Conservation (phyloP, 1,284 basidiomycete genomes). For the Mycosarcoma mackinlayi region DNA sequence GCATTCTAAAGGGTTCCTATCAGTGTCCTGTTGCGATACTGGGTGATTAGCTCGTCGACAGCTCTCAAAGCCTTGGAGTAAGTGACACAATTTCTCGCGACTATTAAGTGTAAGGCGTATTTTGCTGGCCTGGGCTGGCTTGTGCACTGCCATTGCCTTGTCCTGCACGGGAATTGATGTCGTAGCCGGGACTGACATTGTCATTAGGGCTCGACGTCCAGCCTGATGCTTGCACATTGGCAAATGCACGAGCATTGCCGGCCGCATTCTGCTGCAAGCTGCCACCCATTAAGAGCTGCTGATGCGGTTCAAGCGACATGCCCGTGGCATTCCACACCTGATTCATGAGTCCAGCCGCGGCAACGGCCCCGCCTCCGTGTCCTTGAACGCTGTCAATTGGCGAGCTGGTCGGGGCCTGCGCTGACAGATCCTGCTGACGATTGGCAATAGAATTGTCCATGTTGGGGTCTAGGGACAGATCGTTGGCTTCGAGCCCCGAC, state of each 20-base stretch:
- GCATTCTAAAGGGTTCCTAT: no score
- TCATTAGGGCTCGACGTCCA: constrained; percentile 18
- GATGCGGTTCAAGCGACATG: constrained; percentile 8
- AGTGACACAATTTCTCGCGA: not conserved
- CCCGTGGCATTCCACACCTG: constrained; percentile 28
- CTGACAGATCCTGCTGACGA: not conserved
- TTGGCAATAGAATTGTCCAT: constrained; percentile 12
- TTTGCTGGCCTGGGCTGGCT: constrained; percentile 15
- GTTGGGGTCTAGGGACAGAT: constrained; percentile 36
- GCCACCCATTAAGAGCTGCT: constrained; percentile 11
- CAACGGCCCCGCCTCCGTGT: constrained; percentile 5
- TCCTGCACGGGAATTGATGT: not conserved
- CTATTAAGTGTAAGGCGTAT: constrained; percentile 3
- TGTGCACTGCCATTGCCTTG: constrained; percentile 7
- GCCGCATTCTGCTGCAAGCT: not conserved
- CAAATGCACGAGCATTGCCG: constrained; percentile 3
- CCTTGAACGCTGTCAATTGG: constrained; percentile 3
- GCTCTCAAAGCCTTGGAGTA: no score
- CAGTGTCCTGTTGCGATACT: no score
- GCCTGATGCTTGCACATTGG: constrained; percentile 11
- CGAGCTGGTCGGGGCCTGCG: constrained; percentile 1
- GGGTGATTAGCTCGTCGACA: no score
- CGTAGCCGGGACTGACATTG: constrained; percentile 10
- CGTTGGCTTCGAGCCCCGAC: constrained; percentile 13
- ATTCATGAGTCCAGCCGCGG: constrained; percentile 21